Evolutionary conservation across 1,284 basidiomycete species (phyloP), one percentile per base, ranked within the genome.

Genomic region (Microbotryomycetes sp.): DNA sequence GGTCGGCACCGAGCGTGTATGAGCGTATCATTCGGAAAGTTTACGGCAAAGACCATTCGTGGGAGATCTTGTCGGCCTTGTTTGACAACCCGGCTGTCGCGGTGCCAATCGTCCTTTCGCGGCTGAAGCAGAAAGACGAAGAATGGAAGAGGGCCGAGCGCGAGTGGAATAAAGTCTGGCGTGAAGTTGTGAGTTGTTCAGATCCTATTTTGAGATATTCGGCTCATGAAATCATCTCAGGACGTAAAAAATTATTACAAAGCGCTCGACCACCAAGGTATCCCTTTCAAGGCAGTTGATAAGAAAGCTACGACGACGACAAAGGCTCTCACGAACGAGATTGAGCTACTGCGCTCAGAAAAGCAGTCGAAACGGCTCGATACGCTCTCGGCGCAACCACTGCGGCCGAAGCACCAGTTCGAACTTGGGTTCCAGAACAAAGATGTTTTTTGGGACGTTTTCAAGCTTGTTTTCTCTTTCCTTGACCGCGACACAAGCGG

Each of bases 151-250:
- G 89, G 49, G 86, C 88, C 28, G 90, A 96, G 76, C 82, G 94
- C 54, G 94, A 97, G 76, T 98, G 92, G 91, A 91, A 89, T 78
- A 85, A 89, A 68, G 92, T 93, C 26, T 98, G 96, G 96, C 82
- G 91, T 58, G 94, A 97, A 75, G 88, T 97, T 49, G 94, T 70
- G 49, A 57, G 67, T 61, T 11, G n/a, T 13, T 48, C 4, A 5
- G 47, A 16, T 27, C 24, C 28, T 1, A 7, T 52, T 23, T 27
- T 24, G 29, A 28, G 5, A 2, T 23, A n/a, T 18, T 6, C 2
- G 0, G 16, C 2, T 26, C 13, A 16, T 16, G 15, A 27, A 28
- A 11, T 55, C 30, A 24, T 13, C 31, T 7, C 56, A 67, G 66
- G 65, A 67, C 30, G 54, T 60, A 30, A 69, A 69, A 48, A 69